Evolutionary conservation across 257 asterid species (phyloP).

Genomic region (Nemophila menziesii): DNA sequence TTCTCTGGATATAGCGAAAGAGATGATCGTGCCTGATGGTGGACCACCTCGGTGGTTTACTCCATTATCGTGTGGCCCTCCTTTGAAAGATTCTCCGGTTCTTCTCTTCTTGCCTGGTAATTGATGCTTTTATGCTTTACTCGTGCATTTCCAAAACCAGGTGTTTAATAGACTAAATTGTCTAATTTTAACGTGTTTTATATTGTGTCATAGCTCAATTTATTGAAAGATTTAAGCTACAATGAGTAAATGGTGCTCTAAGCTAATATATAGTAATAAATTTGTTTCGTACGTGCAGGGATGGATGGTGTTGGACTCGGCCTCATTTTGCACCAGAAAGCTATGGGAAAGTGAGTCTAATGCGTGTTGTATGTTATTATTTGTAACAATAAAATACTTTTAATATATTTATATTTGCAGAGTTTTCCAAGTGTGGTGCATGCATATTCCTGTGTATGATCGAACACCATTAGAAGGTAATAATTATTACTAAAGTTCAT

Average conservation of each 20-base stretch:
- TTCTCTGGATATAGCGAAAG: constrained; percentile 51
- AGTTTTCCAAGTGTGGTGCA: constrained; percentile 85
- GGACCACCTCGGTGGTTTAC: constrained; percentile 97
- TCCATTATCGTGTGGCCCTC: constrained; percentile 70
- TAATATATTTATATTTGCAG: constrained; percentile 30
- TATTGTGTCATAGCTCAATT: too few species aligned
- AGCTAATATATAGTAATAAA: background rate
- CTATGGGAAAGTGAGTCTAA: constrained; percentile 71
- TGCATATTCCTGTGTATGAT: constrained; percentile 85
- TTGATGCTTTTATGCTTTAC: background rate
- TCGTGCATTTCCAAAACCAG: background rate
- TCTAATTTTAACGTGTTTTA: background rate
- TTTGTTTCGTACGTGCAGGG: constrained; percentile 38
- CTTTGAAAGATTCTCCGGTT: constrained; percentile 52
- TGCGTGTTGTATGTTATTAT: background rate
- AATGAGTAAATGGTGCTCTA: too few species aligned
- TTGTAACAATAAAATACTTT: background rate
- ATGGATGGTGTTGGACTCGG: constrained; percentile 90
- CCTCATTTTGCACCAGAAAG: constrained; percentile 69
- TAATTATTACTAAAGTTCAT: constrained; percentile 5
- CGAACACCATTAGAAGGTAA: constrained; percentile 81
- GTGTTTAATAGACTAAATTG: background rate
- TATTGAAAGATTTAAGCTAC: too few species aligned
- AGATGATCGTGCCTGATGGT: constrained; percentile 59
- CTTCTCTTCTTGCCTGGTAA: constrained; percentile 90